phyloP scores from a whole-genome alignment of 345 rosid genomes.

The Triadica sebifera region DNA sequence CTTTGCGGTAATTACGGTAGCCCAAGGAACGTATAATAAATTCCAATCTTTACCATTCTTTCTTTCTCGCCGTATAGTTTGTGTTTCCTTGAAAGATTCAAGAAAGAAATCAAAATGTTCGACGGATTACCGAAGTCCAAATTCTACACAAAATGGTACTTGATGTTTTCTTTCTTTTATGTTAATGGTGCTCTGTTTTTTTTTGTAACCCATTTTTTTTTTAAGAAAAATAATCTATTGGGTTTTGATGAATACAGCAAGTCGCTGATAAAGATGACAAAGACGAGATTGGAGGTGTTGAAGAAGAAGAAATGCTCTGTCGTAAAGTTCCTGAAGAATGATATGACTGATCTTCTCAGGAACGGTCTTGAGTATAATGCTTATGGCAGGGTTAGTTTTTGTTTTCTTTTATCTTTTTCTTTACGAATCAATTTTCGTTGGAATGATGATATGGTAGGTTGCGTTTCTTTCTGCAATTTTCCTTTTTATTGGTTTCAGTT shows the following conservation, averaged over 20 bases:
- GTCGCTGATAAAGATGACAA: conserved; percentile 49
- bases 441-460: neutral
- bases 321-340: conserved; percentile 65
- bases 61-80: neutral
- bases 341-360: conserved; percentile 75
- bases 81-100: neutral
- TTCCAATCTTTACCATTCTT: neutral
- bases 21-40: neutral
- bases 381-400: conserved; percentile 59
- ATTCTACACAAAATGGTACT: conserved; percentile 30
- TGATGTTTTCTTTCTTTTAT: neutral
- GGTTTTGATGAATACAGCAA: conserved; percentile 44
- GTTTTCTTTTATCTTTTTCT: neutral
- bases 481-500: neutral
- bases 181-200: neutral
- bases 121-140: conserved; percentile 22
- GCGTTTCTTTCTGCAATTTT: neutral
- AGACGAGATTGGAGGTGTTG: conserved; percentile 58
- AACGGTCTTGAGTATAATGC: conserved; percentile 64
- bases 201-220: neutral
- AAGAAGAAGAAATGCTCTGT: conserved; percentile 70
- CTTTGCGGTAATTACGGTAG: neutral
- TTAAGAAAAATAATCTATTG: neutral
- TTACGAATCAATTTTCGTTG: neutral
- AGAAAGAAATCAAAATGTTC: conserved; percentile 20